These are phyloP conservation scores for Rostrohypoxylon terebratum DNA, from an alignment of 495 filamentous ascomycete genomes.

Conservation along the genomic window DNA sequence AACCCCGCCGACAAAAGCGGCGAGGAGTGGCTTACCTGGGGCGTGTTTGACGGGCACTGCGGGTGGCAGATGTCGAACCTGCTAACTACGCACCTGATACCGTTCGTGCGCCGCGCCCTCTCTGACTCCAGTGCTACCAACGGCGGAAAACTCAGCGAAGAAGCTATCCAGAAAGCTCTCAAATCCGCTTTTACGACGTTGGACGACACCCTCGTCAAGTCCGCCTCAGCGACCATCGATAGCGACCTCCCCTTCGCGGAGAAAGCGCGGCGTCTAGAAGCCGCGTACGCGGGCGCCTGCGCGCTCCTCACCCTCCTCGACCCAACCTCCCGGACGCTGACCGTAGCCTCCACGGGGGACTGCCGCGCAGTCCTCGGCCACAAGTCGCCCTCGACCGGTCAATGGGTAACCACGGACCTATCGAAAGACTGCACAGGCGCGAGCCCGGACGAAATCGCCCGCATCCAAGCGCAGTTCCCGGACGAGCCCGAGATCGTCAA, in stretches of 20 bases:
- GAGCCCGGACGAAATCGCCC: conserved; percentile 63
- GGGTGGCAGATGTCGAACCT: conserved; percentile 60
- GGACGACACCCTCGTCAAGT: conserved; percentile 63
- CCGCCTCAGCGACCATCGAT: conserved; percentile 52
- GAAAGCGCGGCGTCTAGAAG: conserved; percentile 48
- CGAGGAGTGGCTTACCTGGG: conserved; percentile 60
- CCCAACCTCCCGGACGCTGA: conserved; percentile 57
- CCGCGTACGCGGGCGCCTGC: conserved; percentile 68
- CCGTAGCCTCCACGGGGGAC: conserved; percentile 70
- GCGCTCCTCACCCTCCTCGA: conserved; percentile 70
- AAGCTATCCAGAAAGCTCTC: conserved; percentile 57
- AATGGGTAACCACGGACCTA: conserved; percentile 63
- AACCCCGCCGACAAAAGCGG: conserved; percentile 51
- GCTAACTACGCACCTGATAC: conserved; percentile 56
- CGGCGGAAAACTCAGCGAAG: conserved; percentile 32
- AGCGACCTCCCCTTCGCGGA: conserved; percentile 43
- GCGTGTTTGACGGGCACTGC: conserved; percentile 64
- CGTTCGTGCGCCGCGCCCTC: conserved; percentile 55
- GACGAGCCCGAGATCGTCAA: conserved; percentile 66
- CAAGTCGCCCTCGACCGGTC: conserved; percentile 53
- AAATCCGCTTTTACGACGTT: conserved; percentile 61
- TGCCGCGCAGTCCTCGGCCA: conserved; percentile 71
- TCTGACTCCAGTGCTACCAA: conserved; percentile 40
- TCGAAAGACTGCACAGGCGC: conserved; percentile 70
- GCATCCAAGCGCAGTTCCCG: conserved; percentile 67